Evolutionary conservation across 2,329 filamentous ascomycete species (phyloP), one percentile per base, ranked within the genome.

Genomic region (Talaromyces verruculosus): DNA sequence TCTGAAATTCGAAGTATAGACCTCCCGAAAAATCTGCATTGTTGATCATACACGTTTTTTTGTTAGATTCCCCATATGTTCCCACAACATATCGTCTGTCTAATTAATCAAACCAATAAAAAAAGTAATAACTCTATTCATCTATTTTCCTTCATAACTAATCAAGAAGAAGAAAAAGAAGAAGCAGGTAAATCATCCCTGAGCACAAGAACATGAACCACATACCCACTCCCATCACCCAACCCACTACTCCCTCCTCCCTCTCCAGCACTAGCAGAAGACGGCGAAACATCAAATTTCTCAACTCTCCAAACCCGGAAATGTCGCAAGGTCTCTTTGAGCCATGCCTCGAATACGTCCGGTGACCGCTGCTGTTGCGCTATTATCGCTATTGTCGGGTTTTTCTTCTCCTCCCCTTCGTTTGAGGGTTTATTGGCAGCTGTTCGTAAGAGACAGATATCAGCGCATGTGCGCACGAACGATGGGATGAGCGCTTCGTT

Each of bases 311-410:
- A 98, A 7, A 90, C 87, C 11, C 83, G 82, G 72, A 98, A 98
- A 8, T 77, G 75, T 37, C 75, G 75, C 67, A 86, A 78, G 69
- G 97, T 93, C 62, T 86, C 85, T 68, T 81, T 82, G 59, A 97
- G 79, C 92, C 93, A 98, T 15, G 83, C 80, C 71, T 94, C 89
- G 71, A 98, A 95, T 5, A 98, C 91, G 39, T 93, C 90, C 1
- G 91, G 87, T 33, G 92, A 89, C 35, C 95, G 87, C 59, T 97
- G 85, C 78, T 98, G 94, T 81, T 98, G 94, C 28, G 91, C 94
- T 61, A 98, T 84, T 5, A 98, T 79, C 73, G 91, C 93, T 0
- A 97, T 70, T 5, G 91, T 90, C 2, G 90, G 85, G 57, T 11
- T 69, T 65, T 7, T 64, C 41, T 6, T 65, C 64, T 63, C 49